phyloP scores from a whole-genome alignment of 1,139 yeast genomes.

The Debaryomyces fabryi region DNA sequence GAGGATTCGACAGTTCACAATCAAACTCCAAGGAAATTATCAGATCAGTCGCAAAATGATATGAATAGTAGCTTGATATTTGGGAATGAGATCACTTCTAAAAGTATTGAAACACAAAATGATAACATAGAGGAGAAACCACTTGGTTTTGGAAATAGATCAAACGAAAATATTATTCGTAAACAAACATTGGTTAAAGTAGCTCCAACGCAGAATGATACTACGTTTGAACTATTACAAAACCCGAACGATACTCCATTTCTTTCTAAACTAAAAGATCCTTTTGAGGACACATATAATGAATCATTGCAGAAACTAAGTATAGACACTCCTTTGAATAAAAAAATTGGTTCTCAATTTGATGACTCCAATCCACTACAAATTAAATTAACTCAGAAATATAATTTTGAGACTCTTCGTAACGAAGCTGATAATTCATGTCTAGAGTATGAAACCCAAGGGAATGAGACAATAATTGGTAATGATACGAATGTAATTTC shows the following conservation, averaged over 20 bases:
- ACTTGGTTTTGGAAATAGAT: background rate
- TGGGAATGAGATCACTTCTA: conserved; percentile 19
- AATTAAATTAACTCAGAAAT: background rate
- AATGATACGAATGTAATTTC: background rate
- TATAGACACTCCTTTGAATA: background rate
- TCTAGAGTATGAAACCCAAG: conserved; percentile 4
- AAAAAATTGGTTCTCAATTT: background rate
- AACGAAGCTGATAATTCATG: conserved; percentile 4
- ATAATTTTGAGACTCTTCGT: background rate
- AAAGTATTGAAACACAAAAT: background rate
- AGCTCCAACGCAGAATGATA: conserved; percentile 11
- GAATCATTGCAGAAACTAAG: background rate
- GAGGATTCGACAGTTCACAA: background rate
- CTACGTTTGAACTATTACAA: conserved; percentile 10
- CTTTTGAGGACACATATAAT: conserved; percentile 13
- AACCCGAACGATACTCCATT: conserved; percentile 14
- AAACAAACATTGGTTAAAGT: background rate
- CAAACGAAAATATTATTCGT: background rate
- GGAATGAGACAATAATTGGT: background rate
- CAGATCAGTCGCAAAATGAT: conserved; percentile 12
- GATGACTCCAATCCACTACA: background rate
- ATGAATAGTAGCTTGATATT: conserved; percentile 26
- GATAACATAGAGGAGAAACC: background rate
- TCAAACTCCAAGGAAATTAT: conserved; percentile 1
- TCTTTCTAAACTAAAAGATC: conserved; percentile 13